Conservation (phyloP, 306 rosid genomes). For the Dryas drummondii region DNA sequence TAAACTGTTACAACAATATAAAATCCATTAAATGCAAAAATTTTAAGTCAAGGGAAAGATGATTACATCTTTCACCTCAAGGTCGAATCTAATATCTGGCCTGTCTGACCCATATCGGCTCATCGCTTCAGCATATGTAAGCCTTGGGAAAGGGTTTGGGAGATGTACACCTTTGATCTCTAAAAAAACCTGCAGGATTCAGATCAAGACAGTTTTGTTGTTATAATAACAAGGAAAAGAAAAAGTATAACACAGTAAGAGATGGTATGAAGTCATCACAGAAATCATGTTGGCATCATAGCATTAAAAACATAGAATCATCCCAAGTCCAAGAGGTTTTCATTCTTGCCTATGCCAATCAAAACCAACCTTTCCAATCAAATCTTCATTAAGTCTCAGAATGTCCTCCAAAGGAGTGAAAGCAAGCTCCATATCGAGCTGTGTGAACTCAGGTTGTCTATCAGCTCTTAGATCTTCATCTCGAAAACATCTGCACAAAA, state of each 20-base stretch:
- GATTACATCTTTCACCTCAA: slow-evolving; percentile 81
- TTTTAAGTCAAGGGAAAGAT: slow-evolving; percentile 26
- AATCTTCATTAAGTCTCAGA: slow-evolving; percentile 83
- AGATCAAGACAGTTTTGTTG: no score
- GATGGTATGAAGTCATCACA: neutral
- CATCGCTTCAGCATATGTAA: slow-evolving; percentile 95
- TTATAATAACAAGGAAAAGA: neutral
- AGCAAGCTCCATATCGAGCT: slow-evolving; percentile 95
- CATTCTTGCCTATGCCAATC: neutral
- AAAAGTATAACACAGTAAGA: neutral
- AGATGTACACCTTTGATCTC: slow-evolving; percentile 78
- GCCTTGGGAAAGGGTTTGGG: slow-evolving; percentile 93
- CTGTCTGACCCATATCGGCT: slow-evolving; percentile 85
- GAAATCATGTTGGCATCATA: no score
- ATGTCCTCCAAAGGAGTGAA: slow-evolving; percentile 90
- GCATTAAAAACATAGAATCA: no score
- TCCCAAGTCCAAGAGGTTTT: no score
- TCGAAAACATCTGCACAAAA: slow-evolving; percentile 73
- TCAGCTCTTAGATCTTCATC: slow-evolving; percentile 98
- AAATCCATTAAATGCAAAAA: neutral
- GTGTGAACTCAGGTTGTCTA: slow-evolving; percentile 96
- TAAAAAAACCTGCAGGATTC: slow-evolving; percentile 64
- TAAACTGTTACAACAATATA: neutral
- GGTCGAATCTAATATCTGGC: slow-evolving; percentile 89
- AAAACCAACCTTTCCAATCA: slow-evolving; percentile 77